Evolutionary conservation across 345 rosid species (phyloP).

Genomic region (Cardamine occulta): DNA sequence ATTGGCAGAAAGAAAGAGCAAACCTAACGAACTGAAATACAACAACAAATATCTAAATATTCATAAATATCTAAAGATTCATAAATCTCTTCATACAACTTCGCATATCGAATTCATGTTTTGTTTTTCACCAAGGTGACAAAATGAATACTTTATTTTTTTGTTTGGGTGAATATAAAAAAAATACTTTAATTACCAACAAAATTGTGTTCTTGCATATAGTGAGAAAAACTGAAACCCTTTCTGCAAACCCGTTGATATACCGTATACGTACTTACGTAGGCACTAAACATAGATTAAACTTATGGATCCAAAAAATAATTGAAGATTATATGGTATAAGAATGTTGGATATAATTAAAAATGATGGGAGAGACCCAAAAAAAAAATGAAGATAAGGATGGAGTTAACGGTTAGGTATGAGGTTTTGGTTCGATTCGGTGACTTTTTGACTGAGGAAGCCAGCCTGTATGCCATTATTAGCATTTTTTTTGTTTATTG

Average conservation of each 20-base stretch:
- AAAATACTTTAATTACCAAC: neutral
- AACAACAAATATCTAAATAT: conserved; percentile 7
- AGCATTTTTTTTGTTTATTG: conserved; percentile 19
- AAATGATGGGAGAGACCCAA: neutral
- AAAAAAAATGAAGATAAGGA: conserved; percentile 52
- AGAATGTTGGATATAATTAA: conserved; percentile 26
- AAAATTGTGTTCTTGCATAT: neutral
- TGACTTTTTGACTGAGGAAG: conserved; percentile 64
- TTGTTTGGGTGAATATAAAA: neutral
- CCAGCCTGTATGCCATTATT: conserved; percentile 77
- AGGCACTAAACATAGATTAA: neutral
- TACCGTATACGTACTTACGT: too few relatives aligned
- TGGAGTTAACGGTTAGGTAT: conserved; percentile 58
- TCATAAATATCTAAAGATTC: neutral
- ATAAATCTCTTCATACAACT: neutral
- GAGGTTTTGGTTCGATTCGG: conserved; percentile 46
- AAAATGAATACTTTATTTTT: too few relatives aligned
- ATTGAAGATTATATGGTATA: conserved; percentile 1
- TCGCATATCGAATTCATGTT: neutral
- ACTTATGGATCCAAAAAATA: conserved; percentile 7
- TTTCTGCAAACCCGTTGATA: neutral
- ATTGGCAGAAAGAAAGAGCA: conserved; percentile 22
- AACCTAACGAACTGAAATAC: conserved; percentile 27
- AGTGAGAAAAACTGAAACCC: neutral
- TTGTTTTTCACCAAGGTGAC: too few relatives aligned